Conservation (phyloP, 2,329 filamentous ascomycete species). For the Calonectria multiphialidica region DNA sequence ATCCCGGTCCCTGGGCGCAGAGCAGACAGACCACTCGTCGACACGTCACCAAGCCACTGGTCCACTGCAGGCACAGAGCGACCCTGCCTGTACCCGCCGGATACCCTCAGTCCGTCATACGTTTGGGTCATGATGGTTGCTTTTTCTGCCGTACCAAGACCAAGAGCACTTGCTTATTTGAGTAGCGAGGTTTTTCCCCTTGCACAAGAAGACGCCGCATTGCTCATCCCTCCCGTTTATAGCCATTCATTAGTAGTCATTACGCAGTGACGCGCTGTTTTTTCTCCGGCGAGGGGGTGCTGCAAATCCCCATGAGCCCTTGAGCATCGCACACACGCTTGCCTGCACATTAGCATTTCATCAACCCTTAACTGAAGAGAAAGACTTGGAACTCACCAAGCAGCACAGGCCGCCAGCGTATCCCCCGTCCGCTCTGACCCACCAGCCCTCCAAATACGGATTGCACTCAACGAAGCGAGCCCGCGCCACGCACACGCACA, state of each 20-base stretch:
- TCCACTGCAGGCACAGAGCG: not conserved
- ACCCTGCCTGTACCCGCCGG: not conserved
- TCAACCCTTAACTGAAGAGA: not conserved
- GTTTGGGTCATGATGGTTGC: not conserved
- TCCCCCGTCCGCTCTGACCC: not conserved
- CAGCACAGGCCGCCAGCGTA: not conserved
- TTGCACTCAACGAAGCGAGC: not conserved
- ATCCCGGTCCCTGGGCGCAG: not conserved
- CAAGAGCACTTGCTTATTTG: not conserved
- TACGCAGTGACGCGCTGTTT: conserved; percentile 4
- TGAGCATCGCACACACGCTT: not conserved
- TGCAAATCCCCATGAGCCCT: not conserved
- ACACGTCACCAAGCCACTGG: conserved; percentile 23
- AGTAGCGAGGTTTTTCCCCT: conserved; percentile 17
- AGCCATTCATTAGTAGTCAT: not conserved
- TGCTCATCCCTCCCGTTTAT: not conserved
- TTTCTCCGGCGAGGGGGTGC: not conserved
- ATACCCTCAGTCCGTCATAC: not conserved
- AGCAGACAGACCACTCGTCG: conserved; percentile 1
- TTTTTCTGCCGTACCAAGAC: not conserved
- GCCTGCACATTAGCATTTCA: not conserved
- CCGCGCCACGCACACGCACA: not conserved
- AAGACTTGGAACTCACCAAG: not conserved
- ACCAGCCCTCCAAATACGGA: not conserved
- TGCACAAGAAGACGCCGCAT: no score